A percentile compares a stretch with the other conserved stretches of the same genome.
Conservation (phyloP, 148 eudicot species). For the Chenopodium album region DNA sequence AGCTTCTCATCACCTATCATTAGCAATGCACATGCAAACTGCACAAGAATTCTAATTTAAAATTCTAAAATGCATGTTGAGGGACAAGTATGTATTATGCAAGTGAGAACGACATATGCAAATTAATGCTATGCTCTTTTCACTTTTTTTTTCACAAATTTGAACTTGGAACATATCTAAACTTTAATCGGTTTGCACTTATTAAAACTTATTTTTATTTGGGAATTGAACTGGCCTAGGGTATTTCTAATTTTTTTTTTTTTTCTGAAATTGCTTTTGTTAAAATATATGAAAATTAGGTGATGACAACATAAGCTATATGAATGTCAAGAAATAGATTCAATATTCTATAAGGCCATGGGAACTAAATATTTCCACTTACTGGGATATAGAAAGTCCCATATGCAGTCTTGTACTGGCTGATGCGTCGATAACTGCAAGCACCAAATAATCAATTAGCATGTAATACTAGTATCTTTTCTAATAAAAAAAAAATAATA, state of each 20-base stretch:
- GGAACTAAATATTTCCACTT: constrained; percentile 6
- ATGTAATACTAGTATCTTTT: too few relatives aligned
- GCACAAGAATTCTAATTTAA: background rate
- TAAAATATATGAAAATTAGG: too few relatives aligned
- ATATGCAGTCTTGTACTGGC: constrained; percentile 31
- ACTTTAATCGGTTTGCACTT: too few relatives aligned
- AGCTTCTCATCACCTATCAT: constrained; percentile 41
- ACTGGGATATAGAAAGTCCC: constrained; percentile 35
- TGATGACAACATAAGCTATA: background rate
- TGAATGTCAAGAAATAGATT: background rate
- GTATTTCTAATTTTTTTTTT: too few relatives aligned
- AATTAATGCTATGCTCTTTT: background rate
- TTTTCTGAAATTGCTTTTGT: too few relatives aligned
- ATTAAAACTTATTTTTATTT: background rate
- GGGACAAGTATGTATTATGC: background rate
- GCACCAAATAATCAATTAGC: background rate
- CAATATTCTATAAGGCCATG: background rate
- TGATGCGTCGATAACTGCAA: constrained; percentile 28
- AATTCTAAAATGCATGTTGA: background rate
- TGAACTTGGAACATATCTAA: too few relatives aligned
- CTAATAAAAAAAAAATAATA: background rate
- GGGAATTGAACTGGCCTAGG: too few relatives aligned
- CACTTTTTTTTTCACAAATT: too few relatives aligned
- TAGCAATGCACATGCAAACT: constrained; percentile 51
- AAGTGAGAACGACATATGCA: background rate